Evolutionary conservation across 177 flowering plant genomes (phyloP).

Genomic region (Vitis hybrid): DNA sequence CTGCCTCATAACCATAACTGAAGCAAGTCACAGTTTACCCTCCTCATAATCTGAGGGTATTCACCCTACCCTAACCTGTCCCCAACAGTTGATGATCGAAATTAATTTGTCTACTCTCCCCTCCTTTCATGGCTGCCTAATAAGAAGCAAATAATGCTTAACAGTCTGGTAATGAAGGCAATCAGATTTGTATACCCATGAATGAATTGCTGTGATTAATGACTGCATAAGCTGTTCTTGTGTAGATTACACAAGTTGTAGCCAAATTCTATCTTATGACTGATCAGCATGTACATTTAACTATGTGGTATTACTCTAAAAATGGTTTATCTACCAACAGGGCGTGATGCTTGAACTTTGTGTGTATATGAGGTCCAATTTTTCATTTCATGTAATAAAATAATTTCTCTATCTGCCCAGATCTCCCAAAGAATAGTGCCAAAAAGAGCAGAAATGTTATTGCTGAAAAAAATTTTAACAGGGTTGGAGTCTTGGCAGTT

Average conservation of each 20-base stretch:
- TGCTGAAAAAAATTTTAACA: no score
- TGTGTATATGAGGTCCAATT: no score
- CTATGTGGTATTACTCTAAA: neutral
- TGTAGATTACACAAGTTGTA: neutral
- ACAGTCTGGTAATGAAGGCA: slow-evolving; percentile 2
- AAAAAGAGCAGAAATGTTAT: no score
- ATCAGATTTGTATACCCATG: neutral
- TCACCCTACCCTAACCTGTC: slow-evolving; percentile 5
- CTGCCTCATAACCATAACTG: slow-evolving; percentile 22
- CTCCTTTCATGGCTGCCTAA: slow-evolving; percentile 12
- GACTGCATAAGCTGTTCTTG: neutral
- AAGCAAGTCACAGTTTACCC: slow-evolving; percentile 3
- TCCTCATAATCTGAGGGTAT: neutral
- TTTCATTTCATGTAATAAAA: no score
- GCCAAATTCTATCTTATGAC: neutral
- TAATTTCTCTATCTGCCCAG: no score
- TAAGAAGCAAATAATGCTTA: slow-evolving; percentile 15
- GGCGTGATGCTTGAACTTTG: no score
- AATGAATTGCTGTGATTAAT: neutral
- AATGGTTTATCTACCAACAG: neutral
- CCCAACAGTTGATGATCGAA: slow-evolving; percentile 2
- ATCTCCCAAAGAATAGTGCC: no score
- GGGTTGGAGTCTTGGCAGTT: no score
- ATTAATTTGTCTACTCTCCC: neutral
- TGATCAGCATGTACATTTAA: slow-evolving; percentile 2